Conservation (phyloP, 2,329 filamentous ascomycete genomes). For the Xenosphaeropsis pyriputrescens region DNA sequence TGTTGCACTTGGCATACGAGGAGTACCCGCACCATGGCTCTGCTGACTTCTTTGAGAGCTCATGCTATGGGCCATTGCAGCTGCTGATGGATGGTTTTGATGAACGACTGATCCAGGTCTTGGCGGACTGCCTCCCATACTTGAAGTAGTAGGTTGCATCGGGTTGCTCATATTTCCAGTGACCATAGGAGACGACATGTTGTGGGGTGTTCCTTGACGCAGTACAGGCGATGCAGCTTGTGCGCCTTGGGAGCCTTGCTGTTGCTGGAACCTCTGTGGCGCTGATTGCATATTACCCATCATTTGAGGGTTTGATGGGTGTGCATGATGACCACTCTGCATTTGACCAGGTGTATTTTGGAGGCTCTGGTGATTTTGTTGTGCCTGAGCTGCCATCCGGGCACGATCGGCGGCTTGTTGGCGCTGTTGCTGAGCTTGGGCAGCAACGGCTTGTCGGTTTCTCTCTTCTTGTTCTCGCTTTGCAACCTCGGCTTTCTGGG, state of each 20-base stretch:
- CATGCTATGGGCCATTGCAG: conserved; percentile 47
- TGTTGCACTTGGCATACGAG: conserved; percentile 44
- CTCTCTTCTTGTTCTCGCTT: conserved; percentile 18
- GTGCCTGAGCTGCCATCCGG: conserved; percentile 8
- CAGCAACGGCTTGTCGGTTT: conserved; percentile 10
- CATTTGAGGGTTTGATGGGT: conserved; percentile 26
- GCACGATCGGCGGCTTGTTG: conserved; percentile 19
- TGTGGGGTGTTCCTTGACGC: conserved; percentile 48
- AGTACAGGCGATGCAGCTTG: conserved; percentile 53
- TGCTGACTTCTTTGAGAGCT: conserved; percentile 50
- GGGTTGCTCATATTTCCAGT: conserved; percentile 26
- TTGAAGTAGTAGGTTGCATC: conserved; percentile 53
- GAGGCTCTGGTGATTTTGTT: conserved; percentile 18
- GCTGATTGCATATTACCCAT: conserved; percentile 23
- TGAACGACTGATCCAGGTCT: conserved; percentile 53
- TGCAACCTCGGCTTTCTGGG: conserved; percentile 16
- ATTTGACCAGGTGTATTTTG: conserved; percentile 19
- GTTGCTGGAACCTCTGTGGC: conserved; percentile 30
- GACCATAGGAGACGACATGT: conserved; percentile 52
- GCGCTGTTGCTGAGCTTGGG: conserved; percentile 17
- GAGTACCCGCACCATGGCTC: conserved; percentile 45
- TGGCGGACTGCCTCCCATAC: conserved; percentile 53
- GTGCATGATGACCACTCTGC: conserved; percentile 26
- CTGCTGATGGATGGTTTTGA: conserved; percentile 38
- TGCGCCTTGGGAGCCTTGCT: conserved; percentile 29